Evolutionary conservation across 345 rosid species (phyloP), one percentile per base, ranked within the genome.

Genomic region (Gynandropsis gynandra): DNA sequence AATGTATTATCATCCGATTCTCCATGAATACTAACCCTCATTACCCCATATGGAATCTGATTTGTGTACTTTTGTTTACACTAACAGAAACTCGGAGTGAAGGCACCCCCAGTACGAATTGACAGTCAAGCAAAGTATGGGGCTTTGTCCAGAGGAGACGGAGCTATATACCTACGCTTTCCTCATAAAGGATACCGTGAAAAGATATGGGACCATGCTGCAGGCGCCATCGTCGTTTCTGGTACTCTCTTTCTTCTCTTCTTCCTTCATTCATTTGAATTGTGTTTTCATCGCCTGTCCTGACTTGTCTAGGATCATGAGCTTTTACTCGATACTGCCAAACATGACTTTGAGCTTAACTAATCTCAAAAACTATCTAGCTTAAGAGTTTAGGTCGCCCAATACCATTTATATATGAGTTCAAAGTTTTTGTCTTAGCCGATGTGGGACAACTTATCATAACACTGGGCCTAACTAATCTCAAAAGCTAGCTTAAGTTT

Each of bases 171-270:
- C 69, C 53, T 92, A 47, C 74, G 95, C 42, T 74, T 88, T 50
- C 90, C 97, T 35, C 90, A 61, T 47, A 70, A 74, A 75, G 98
- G 98, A 35, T 87, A 92, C 64, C 82, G 81, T 7, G 97, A 92
- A 67, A 92, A 87, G 66, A 92, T 87, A 70, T 87, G 97, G 97
- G 97, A 92, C 72, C 98, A 92, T 73, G 98, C 94, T 50, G 98
- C 97, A 13, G 95, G 98, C 16, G 77, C 67, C 62, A 82, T 92
- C 20, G 94, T 92, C 42, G 95, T 87, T 6, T 78, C 88, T 49
- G 97, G 97, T 87, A 82, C 3, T 47, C 29, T 58, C 54, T 19
- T 12, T 17, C 49, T 47, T 56, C 42, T 3, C 31, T 50, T 47
- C 16, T 19, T n/a, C 47, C 29, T 61, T 27, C 8, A 21, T 49